These are phyloP conservation scores for Dendrostoma leiphaemia DNA, from an alignment of 2,329 filamentous ascomycete genomes.

Conservation along the genomic window DNA sequence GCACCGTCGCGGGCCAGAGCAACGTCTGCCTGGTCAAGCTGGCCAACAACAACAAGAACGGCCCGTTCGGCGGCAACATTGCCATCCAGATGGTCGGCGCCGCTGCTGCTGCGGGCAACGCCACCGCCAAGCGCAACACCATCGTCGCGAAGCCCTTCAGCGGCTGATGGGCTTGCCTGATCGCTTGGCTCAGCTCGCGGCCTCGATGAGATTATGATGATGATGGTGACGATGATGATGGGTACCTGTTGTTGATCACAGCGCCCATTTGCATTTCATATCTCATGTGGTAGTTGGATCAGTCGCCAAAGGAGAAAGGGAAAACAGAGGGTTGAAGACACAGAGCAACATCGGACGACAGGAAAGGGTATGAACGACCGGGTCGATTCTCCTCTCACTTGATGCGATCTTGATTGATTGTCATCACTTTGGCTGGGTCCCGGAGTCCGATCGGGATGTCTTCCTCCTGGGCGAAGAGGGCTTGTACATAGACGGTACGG, in stretches of 20 bases:
- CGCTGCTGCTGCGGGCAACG: conserved; percentile 9
- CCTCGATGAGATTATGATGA: neutral
- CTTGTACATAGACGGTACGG: conserved; percentile 1
- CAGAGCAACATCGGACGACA: neutral
- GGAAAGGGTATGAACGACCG: conserved; percentile 17
- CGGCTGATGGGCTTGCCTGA: neutral
- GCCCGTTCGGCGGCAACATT: conserved; percentile 40
- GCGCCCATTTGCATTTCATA: neutral
- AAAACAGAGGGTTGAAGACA: neutral
- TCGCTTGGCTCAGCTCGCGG: neutral
- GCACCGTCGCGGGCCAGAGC: conserved; percentile 29
- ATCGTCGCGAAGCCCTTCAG: neutral
- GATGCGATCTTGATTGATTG: neutral
- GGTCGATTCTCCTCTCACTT: conserved; percentile 15
- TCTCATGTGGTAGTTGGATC: neutral
- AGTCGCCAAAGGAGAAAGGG: neutral
- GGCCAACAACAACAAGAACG: conserved; percentile 37
- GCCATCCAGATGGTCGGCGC: conserved; percentile 36
- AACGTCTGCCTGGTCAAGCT: conserved; percentile 44
- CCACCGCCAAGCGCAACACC: conserved; percentile 2
- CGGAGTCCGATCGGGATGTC: neutral
- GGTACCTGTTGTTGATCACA: neutral
- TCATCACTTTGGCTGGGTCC: conserved; percentile 1
- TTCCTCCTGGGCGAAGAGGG: neutral
- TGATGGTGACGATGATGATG: neutral